Evolutionary conservation across 768 basidiomycete species (phyloP), one percentile per base, ranked within the genome.

Genomic region (Termitomyces sp.): DNA sequence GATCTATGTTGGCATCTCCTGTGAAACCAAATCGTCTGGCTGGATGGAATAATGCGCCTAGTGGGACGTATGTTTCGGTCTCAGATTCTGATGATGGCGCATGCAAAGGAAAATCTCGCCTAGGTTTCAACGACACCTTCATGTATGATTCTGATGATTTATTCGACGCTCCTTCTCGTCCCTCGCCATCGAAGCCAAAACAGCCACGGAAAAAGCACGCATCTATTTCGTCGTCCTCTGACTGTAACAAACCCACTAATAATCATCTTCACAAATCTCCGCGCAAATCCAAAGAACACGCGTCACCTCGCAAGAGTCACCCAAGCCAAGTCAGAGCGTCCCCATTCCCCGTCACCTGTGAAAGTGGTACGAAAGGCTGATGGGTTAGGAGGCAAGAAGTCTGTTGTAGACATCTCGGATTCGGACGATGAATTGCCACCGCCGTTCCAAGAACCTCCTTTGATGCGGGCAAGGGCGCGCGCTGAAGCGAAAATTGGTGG

Each of bases 381-480:
- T 39, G 20, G 35, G 20, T 6, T 33, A 32, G 40, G n/a, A 33
- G 18, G 36, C 16, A 8, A 44, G 11, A 38, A 55, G 53, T 65
- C 35, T 61, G 61, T 78, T 22, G 75, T 81, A 32, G 71, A 74
- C 15, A 73, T 80, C 7, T 80, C 77, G 2, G 79, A 76, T 61
- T 78, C 76, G 24, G 76, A 77, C 11, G 63, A 64, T 39, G 59
- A 62, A 13, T 36, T 54, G 7, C 59, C 59, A 20, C 39, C 48
- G n/a, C 38, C n/a, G 42, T 52, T 60, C 16, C 40, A 33, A 33
- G 45, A 53, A 22, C 45, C 62, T 53, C 65, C 64, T 16, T 59
- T 65, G 38, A 45, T 62, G 54, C 55, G 56, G 24, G 66, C 66
- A 20, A 63, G 63, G 36, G 60, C 63, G 13, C 55, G 63, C 16